Evolutionary conservation across 768 basidiomycete species (phyloP).

Genomic region (Cytidiella melzeri): DNA sequence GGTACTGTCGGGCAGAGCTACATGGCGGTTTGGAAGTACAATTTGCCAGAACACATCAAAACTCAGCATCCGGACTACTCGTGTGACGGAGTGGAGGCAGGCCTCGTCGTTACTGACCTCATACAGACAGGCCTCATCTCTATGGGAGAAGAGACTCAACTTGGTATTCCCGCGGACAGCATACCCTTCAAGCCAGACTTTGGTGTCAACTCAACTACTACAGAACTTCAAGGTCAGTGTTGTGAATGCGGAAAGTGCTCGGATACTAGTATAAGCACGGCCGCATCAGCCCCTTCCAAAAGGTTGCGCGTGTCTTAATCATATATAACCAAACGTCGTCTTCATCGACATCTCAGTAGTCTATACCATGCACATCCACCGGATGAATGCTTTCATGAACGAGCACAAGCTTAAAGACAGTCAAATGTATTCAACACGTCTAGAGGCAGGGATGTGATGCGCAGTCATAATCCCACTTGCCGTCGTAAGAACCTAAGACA

Average conservation of each 20-base stretch:
- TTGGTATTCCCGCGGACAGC: conserved; percentile 7
- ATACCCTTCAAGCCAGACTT: neutral
- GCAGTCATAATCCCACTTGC: too few species aligned
- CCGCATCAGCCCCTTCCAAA: too few species aligned
- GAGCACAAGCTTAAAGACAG: too few species aligned
- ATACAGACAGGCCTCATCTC: conserved; percentile 4
- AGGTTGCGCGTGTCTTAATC: too few species aligned
- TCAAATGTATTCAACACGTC: too few species aligned
- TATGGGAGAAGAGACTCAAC: conserved; percentile 1
- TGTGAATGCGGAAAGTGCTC: neutral
- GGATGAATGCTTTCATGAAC: too few species aligned
- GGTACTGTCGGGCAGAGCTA: neutral
- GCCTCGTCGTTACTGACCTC: neutral
- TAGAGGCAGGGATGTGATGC: too few species aligned
- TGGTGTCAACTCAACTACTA: neutral
- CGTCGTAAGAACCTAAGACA: too few species aligned
- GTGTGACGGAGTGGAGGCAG: neutral
- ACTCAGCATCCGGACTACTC: conserved; percentile 19
- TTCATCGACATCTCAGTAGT: too few species aligned
- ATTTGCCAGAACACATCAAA: conserved; percentile 21
- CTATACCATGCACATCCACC: too few species aligned
- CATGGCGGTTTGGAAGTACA: conserved; percentile 27
- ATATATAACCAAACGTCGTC: too few species aligned
- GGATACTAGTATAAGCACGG: too few species aligned
- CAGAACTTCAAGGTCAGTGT: neutral